Conservation (phyloP, 768 basidiomycete genomes). For the Hygrocybe punicea region DNA sequence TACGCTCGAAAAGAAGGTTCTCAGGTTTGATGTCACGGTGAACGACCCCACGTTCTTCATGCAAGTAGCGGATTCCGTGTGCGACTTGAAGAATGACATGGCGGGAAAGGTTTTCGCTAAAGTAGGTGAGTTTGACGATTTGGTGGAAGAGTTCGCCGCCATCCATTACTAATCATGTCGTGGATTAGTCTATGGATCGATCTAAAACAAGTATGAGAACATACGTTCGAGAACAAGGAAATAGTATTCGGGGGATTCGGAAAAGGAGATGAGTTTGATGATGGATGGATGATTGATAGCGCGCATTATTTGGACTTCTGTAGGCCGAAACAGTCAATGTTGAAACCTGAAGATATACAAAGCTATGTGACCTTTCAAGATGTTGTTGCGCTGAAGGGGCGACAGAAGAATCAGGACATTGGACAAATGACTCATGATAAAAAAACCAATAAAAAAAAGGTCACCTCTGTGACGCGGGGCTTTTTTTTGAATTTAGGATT, state of each 20-base stretch:
- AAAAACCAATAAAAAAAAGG: slow-evolving; percentile 29
- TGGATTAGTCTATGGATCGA: slow-evolving; percentile 14
- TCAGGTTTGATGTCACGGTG: slow-evolving; percentile 99
- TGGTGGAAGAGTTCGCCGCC: slow-evolving; percentile 99
- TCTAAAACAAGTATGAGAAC: slow-evolving; percentile 29
- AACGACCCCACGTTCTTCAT: slow-evolving; percentile 96
- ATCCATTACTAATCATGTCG: slow-evolving; percentile 71
- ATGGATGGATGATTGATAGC: slow-evolving; percentile 89
- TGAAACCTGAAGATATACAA: background rate
- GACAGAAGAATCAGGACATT: slow-evolving; percentile 26
- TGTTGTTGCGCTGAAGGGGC: slow-evolving; percentile 81
- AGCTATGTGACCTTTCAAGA: slow-evolving; percentile 71
- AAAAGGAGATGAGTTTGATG: slow-evolving; percentile 88
- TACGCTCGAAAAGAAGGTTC: slow-evolving; percentile 89
- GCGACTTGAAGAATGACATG: slow-evolving; percentile 97
- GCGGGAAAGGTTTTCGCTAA: slow-evolving; percentile 93
- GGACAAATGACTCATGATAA: background rate
- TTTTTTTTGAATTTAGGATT: slow-evolving; percentile 94
- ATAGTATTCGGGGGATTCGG: slow-evolving; percentile 89
- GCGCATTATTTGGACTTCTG: slow-evolving; percentile 99
- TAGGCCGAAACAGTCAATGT: slow-evolving; percentile 6
- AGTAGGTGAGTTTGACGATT: slow-evolving; percentile 98
- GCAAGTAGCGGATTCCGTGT: slow-evolving; percentile 88
- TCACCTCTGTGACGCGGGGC: slow-evolving; percentile 97
- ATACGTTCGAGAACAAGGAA: slow-evolving; percentile 88